Conservation (phyloP, 345 rosid species). For the Citrus glauca region DNA sequence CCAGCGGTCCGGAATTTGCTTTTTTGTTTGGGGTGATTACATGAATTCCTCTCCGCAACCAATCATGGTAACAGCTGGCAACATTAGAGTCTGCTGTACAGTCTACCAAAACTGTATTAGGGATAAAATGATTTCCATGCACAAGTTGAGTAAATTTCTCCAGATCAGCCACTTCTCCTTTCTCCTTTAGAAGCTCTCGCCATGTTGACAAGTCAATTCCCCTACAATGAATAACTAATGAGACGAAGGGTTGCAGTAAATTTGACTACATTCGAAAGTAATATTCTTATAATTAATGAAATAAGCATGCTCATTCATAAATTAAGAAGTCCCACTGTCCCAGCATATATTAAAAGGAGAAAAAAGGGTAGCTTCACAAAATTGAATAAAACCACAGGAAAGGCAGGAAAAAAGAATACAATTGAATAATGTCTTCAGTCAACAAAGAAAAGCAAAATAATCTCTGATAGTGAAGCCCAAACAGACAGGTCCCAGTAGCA, state of each 20-base stretch:
- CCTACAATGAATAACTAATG: conserved; percentile 34
- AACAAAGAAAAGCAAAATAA: not conserved
- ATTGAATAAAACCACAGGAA: not conserved
- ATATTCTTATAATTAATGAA: not conserved
- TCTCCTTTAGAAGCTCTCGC: conserved; percentile 66
- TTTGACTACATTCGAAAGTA: not conserved
- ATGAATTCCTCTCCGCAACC: conserved; percentile 93
- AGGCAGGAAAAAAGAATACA: not conserved
- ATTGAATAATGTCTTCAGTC: not conserved
- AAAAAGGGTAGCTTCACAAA: not conserved
- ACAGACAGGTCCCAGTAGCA: not conserved
- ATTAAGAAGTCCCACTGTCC: not conserved
- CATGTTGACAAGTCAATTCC: conserved; percentile 83
- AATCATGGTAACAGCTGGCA: conserved; percentile 72
- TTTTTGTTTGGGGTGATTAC: conserved; percentile 95
- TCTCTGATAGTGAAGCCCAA: not conserved
- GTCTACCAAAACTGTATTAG: conserved; percentile 93
- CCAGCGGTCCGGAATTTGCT: conserved; percentile 98
- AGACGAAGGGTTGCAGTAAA: not conserved
- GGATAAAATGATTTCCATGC: conserved; percentile 87
- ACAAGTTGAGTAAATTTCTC: conserved; percentile 80
- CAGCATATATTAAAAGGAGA: not conserved
- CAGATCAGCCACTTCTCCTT: conserved; percentile 69
- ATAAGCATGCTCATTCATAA: not conserved
- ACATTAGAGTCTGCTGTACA: conserved; percentile 91